Evolutionary conservation across 345 rosid species (phyloP).

Genomic region (Bretschneidera sinensis): DNA sequence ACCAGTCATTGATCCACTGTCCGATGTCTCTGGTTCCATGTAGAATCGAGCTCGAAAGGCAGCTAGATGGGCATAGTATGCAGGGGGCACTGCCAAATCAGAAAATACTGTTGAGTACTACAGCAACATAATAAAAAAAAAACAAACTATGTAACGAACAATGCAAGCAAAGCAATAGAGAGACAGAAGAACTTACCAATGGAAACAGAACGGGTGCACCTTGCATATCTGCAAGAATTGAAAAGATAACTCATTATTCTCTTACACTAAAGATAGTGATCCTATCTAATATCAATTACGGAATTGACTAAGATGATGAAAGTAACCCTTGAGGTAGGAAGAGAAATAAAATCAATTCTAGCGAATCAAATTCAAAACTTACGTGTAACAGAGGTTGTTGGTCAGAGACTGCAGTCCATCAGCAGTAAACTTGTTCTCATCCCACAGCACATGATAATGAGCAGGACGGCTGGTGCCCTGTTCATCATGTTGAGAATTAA

Average conservation of each 20-base stretch:
- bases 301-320: too few relatives aligned
- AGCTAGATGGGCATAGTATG: constrained; percentile 95
- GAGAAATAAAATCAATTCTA: too few relatives aligned
- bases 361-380: constrained; percentile 12
- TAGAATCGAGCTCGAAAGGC: constrained; percentile 97
- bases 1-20: constrained; percentile 90
- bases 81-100: constrained; percentile 76
- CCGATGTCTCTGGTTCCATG: constrained; percentile 98
- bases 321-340: too few relatives aligned
- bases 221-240: constrained; percentile 61
- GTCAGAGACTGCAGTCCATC: constrained; percentile 91
- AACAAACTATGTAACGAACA: neutral
- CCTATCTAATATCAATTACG: neutral
- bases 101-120: neutral
- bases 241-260: neutral
- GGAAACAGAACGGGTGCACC: constrained; percentile 96
- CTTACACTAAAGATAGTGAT: too few relatives aligned
- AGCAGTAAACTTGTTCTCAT: constrained; percentile 93
- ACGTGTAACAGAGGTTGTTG: constrained; percentile 95
- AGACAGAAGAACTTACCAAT: constrained; percentile 51
- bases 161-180: neutral
- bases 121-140: neutral
- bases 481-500: neutral
- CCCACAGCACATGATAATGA: constrained; percentile 98
- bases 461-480: constrained; percentile 99